Evolutionary conservation across 352 stramenopile genomes (phyloP).

Genomic region (Phytopythium mirpurense): DNA sequence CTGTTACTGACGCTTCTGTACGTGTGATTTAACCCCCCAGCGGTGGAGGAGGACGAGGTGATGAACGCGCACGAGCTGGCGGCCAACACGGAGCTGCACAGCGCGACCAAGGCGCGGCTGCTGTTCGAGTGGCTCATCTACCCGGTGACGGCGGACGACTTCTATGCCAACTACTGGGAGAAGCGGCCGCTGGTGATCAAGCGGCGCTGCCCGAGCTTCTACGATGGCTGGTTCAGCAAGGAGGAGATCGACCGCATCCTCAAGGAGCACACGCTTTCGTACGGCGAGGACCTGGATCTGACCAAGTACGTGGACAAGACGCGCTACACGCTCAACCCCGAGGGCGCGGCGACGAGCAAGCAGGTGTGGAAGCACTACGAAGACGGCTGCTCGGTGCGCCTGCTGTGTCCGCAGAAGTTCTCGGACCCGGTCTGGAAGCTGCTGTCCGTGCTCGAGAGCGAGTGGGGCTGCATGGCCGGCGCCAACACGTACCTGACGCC

Average conservation of each 20-base stretch:
- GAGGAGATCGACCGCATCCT: conserved; percentile 70
- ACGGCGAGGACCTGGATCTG: conserved; percentile 80
- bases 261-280: conserved; percentile 70
- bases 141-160: conserved; percentile 81
- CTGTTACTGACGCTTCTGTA: too few relatives aligned
- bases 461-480: conserved; percentile 93
- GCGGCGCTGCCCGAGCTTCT: conserved; percentile 56
- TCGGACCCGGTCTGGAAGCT: conserved; percentile 82
- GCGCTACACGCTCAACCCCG: conserved; percentile 64
- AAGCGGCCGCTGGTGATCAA: conserved; percentile 88
- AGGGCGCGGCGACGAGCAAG: conserved; percentile 45
- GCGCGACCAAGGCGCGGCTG: conserved; percentile 58
- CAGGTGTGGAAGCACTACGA: conserved; percentile 79
- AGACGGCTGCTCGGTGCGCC: conserved; percentile 86
- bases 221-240: conserved; percentile 78
- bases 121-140: conserved; percentile 86
- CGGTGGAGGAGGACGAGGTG: conserved; percentile 39
- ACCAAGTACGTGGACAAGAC: conserved; percentile 87
- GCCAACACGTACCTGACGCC: conserved; percentile 94
- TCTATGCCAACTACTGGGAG: conserved; percentile 93
- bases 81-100: conserved; percentile 54
- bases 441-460: conserved; percentile 90
- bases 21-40: too few relatives aligned
- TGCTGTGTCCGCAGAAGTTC: conserved; percentile 94
- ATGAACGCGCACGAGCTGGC: conserved; percentile 53